Base-by-base conservation (phyloP, 495 filamentous ascomycete species). In the Talaromyces nanjingensis region DNA sequence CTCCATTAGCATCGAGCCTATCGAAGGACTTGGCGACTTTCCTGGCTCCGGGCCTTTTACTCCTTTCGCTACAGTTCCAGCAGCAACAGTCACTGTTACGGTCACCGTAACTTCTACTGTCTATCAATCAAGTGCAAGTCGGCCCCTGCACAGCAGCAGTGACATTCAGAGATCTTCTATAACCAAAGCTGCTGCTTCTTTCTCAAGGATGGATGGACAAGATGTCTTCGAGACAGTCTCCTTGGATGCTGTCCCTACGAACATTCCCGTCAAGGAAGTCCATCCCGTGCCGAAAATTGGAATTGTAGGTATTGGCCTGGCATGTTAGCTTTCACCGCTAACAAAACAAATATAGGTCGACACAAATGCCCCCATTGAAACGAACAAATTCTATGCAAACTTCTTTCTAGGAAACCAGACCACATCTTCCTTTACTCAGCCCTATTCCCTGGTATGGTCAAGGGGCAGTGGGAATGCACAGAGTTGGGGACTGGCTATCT, bases 361-460 rank as follows among this genome's bases (percentile, higher is more conserved):
- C 62, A 75, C 83, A 20, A 72, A 74, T 2, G 73, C 68, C 1
- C 89, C 89, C 0, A 81, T 91, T 65, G 77, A 84, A 59, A 94
- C 92, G 12, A 96, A 97, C 74, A 97, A 96, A 68, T 98, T 97
- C 73, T 96, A 96, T 69, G 86, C 86, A 60, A 96, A 96, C 57
- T 86, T 96, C 66, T 94, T 93, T 69, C 77, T 97, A 2, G 91
- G 87, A 3, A 82, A 74, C 55, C 92, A 96, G 72, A 83, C 76
- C 4, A 82, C 83, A 42, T 80, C 87, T 1, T 83, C 86, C 0
- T 97, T 90, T 80, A 90, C 91, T 2, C 88, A 96, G 71, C 94
- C 94, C 9, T 98, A 97, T 72, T 88, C 89, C 0, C 66, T 97
- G 2, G 74, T 83, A 42, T 96, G 92, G 91, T 79, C 86, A 2